Conservation (phyloP, 2,329 filamentous ascomycete species). For the Colletotrichum magnum region DNA sequence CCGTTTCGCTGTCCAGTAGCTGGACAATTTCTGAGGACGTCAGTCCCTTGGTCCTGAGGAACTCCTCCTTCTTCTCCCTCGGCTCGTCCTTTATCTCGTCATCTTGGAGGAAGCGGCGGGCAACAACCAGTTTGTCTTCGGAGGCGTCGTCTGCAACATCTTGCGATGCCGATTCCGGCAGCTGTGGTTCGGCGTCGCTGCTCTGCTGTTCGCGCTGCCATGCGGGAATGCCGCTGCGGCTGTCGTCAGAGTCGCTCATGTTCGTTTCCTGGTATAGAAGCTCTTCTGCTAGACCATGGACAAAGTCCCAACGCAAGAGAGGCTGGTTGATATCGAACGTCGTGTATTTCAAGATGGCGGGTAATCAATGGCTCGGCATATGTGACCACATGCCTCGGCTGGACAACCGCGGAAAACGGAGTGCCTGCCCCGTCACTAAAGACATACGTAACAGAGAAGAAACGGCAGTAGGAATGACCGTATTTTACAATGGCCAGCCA, state of each 20-base stretch:
- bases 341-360: not conserved
- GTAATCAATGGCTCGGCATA: conserved; percentile 30
- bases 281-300: not conserved
- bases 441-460: not conserved
- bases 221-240: conserved; percentile 46
- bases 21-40: conserved; percentile 75
- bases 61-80: conserved; percentile 80
- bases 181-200: conserved; percentile 20
- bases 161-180: conserved; percentile 23
- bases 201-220: conserved; percentile 48
- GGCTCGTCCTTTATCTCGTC: conserved; percentile 78
- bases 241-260: conserved; percentile 53
- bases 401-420: conserved; percentile 23
- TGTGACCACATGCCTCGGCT: conserved; percentile 43
- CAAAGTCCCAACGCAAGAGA: not conserved
- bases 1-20: conserved; percentile 64
- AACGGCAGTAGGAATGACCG: not conserved
- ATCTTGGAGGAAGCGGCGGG: conserved; percentile 82
- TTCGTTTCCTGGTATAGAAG: not conserved
- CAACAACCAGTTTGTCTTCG: conserved; percentile 69
- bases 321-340: not conserved
- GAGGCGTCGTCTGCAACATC: conserved; percentile 33
- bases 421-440: conserved; percentile 16
- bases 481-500: too few relatives aligned
- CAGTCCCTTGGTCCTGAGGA: conserved; percentile 84